A percentile compares a stretch with the other conserved stretches of the same genome.
These are phyloP conservation scores for Pezicula carpinea DNA, from an alignment of 2,329 filamentous ascomycete species.

Conservation along the genomic window DNA sequence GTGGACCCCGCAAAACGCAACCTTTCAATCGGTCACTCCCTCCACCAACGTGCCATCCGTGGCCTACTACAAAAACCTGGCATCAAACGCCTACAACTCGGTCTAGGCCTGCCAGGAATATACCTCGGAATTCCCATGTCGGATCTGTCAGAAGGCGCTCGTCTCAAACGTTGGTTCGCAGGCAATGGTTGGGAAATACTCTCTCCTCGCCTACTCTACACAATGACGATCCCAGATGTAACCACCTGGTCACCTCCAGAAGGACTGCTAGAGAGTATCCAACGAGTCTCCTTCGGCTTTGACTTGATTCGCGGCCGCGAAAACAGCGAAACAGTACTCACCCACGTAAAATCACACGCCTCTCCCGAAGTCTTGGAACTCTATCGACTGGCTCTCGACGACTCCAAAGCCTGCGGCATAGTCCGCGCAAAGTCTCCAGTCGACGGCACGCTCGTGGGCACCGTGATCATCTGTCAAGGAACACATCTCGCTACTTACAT, in stretches of 20 bases:
- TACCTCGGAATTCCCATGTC: constrained; percentile 79
- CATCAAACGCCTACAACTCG: constrained; percentile 77
- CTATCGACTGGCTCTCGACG: constrained; percentile 60
- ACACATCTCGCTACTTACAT: constrained; percentile 57
- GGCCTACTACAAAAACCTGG: constrained; percentile 70
- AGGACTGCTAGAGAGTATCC: constrained; percentile 53
- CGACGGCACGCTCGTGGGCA: constrained; percentile 58
- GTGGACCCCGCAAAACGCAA: constrained; percentile 84
- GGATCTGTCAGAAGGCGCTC: constrained; percentile 42
- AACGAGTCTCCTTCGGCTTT: constrained; percentile 49
- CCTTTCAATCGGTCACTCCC: constrained; percentile 82
- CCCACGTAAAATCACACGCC: constrained; percentile 60
- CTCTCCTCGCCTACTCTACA: constrained; percentile 57
- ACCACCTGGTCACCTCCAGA: constrained; percentile 57
- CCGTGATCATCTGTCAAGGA: constrained; percentile 58
- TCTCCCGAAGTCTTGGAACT: constrained; percentile 59
- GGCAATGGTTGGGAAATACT: constrained; percentile 81
- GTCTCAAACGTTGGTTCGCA: constrained; percentile 72
- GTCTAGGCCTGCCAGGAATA: constrained; percentile 75
- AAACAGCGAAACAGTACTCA: constrained; percentile 54
- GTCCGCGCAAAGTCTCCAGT: constrained; percentile 60
- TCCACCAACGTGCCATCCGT: constrained; percentile 80
- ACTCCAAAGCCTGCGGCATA: constrained; percentile 57
- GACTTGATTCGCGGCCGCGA: constrained; percentile 62
- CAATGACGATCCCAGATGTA: constrained; percentile 57